Evolutionary conservation across 257 asterid species (phyloP), one percentile per base, ranked within the genome.

Genomic region (Galeopsis tetrahit): DNA sequence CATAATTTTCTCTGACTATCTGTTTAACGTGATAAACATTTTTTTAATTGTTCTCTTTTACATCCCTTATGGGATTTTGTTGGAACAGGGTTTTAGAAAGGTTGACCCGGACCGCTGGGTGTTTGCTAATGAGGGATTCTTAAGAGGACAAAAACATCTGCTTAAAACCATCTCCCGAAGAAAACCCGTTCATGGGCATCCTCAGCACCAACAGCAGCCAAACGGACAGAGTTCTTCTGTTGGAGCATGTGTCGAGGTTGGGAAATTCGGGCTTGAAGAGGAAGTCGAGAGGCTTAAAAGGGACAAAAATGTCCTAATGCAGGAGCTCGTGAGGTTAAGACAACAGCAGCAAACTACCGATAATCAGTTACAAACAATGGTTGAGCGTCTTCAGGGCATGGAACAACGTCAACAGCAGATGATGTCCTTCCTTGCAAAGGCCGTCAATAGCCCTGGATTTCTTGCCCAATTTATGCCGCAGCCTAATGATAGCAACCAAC

Each of bases 371-470:
- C 97, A 94, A 64, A 68, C 90, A 32, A 94, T 87, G 92, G 91
- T 85, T 28, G 91, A 88, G 73, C 95, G 90, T 36, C 95, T 94
- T 67, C 98, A 93, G 78, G 98, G 96, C 49, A 94, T 94, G 99
- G 99, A 94, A 73, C 99, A 88, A 71, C 87, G 97, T 53, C 99
- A 94, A 63, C 97, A 91, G 69, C 97, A 91, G 74, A 91, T 94
- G 97, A 94, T 94, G 97, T 85, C 97, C 7, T 94, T 94, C 83
- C 85, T 94, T 32, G 97, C 97, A n/a, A 94, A 94, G 68, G 97
- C 97, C 2, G 94, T 94, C 44, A 94, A 94, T 79, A 91, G 95
- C 75, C 97, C 99, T 59, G 96, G 92, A 35, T 91, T 94, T 80
- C 87, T 91, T 56, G 89, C 96, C 32, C 97, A 89, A 71, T 89